These are phyloP conservation scores for Ambrosia hybrid DNA, from an alignment of 140 eudicot species.

Conservation along the genomic window DNA sequence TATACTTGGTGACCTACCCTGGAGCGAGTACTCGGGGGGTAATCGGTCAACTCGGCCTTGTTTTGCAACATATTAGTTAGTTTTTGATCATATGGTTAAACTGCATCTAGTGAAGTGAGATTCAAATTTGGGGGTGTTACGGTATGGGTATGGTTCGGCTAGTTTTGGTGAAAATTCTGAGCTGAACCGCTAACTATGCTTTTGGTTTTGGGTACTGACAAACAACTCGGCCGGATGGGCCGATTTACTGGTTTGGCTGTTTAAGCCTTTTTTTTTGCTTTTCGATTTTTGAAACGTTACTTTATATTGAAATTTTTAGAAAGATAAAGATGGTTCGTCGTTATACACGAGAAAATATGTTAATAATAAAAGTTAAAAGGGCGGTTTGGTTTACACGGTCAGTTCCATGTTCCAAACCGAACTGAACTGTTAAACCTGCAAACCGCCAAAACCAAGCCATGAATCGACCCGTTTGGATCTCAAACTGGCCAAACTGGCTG, in stretches of 20 bases:
- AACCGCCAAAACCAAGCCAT: too few relatives aligned
- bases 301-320: too few relatives aligned
- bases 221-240: too few relatives aligned
- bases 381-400: background rate
- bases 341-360: too few relatives aligned
- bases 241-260: background rate
- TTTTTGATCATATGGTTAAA: constrained; percentile 18
- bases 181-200: background rate
- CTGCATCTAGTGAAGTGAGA: background rate
- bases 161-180: background rate
- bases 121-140: too few relatives aligned
- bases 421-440: background rate
- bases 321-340: background rate
- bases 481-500: background rate
- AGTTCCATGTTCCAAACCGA: too few relatives aligned
- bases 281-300: too few relatives aligned
- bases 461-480: background rate
- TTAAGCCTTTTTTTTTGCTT: background rate
- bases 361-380: background rate
- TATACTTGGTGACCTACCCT: too few relatives aligned
- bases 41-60: too few relatives aligned
- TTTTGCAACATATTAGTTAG: background rate
- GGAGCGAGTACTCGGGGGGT: too few relatives aligned
- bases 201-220: too few relatives aligned
- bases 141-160: background rate